Evolutionary conservation across 1,284 basidiomycete species (phyloP).

Genomic region (Trichosporon ovoides): DNA sequence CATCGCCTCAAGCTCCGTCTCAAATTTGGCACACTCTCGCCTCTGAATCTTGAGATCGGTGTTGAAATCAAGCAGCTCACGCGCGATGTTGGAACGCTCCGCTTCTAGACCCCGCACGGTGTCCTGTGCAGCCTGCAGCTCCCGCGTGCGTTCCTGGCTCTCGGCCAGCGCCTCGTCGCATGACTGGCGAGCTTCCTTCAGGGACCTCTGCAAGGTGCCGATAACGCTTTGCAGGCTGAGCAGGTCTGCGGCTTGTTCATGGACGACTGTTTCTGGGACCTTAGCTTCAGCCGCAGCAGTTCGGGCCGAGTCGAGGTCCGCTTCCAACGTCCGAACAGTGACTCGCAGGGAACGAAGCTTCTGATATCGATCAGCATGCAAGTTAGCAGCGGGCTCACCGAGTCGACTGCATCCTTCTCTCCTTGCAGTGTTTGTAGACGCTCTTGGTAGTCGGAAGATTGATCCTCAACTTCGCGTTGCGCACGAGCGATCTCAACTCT

Average conservation of each 20-base stretch:
- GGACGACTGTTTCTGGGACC: neutral
- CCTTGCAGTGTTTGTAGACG: neutral
- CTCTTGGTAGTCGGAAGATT: neutral
- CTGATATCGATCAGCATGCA: neutral
- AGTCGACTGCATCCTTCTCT: slow-evolving; percentile 9
- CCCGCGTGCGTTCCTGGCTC: neutral
- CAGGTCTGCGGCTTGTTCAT: neutral
- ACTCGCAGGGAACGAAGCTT: neutral
- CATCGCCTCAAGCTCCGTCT: slow-evolving; percentile 58
- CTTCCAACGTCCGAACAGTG: neutral
- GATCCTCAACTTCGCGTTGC: slow-evolving; percentile 7
- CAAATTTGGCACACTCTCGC: slow-evolving; percentile 53
- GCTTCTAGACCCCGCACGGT: neutral
- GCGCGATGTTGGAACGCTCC: neutral
- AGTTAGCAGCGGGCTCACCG: neutral
- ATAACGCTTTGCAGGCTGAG: neutral
- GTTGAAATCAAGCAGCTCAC: slow-evolving; percentile 36
- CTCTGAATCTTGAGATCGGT: slow-evolving; percentile 45
- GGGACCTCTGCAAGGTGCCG: neutral
- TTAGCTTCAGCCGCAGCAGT: neutral
- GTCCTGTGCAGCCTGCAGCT: neutral
- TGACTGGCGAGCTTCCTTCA: neutral
- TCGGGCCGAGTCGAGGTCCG: neutral
- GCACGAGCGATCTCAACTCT: neutral
- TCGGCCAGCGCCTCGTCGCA: neutral